Percentiles rank a stretch among this genome's conserved stretches.
phyloP scores from a whole-genome alignment of 1,284 basidiomycete species.

The Apiotrichum montevideense region DNA sequence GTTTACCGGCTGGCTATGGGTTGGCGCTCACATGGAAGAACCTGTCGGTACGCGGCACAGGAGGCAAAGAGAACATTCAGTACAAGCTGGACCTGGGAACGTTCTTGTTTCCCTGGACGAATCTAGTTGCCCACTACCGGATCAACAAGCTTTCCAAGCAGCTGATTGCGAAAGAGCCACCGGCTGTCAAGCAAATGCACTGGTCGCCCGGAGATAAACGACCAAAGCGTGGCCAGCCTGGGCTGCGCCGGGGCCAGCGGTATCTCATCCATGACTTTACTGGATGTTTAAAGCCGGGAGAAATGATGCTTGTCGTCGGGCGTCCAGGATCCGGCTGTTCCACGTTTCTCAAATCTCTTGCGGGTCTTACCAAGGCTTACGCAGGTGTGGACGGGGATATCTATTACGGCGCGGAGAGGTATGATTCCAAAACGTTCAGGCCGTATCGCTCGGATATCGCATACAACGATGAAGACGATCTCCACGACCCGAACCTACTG shows the following conservation, averaged over 20 bases:
- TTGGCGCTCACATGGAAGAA: not conserved
- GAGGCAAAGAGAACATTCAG: not conserved
- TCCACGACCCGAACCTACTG: conserved; percentile 19
- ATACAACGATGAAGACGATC: conserved; percentile 24
- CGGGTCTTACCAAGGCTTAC: conserved; percentile 45
- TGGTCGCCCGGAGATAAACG: not conserved
- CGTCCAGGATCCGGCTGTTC: conserved; percentile 48
- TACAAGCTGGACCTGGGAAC: conserved; percentile 1
- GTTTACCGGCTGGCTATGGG: not conserved
- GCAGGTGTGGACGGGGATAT: conserved; percentile 46
- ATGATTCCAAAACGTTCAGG: conserved; percentile 3
- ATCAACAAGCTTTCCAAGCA: not conserved
- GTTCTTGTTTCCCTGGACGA: not conserved
- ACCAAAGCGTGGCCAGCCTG: conserved; percentile 20
- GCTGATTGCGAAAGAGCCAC: not conserved
- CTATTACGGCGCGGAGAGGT: conserved; percentile 40
- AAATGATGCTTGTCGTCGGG: conserved; percentile 45
- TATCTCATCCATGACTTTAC: conserved; percentile 37
- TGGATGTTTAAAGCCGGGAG: conserved; percentile 36
- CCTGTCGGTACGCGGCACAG: not conserved
- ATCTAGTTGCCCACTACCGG: not conserved
- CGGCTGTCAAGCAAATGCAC: not conserved
- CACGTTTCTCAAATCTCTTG: conserved; percentile 49
- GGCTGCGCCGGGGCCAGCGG: conserved; percentile 33
- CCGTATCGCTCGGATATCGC: conserved; percentile 8